phyloP scores from a whole-genome alignment of 768 basidiomycete genomes.

The Pisolithus sp. region DNA sequence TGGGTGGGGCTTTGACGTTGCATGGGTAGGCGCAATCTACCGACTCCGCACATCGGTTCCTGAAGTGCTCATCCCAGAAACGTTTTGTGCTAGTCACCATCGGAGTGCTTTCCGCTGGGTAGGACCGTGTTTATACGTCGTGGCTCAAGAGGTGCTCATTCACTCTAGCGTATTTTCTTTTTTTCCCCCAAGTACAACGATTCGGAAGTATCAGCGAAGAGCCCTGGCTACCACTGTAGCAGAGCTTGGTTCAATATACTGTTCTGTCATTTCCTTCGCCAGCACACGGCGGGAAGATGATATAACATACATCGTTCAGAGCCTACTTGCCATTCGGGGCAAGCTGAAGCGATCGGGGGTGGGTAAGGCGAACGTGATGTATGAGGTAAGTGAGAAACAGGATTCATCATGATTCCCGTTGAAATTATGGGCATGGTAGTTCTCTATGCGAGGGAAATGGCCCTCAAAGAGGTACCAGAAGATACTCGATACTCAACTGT shows the following conservation, averaged over 20 bases:
- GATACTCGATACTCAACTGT: conserved; percentile 66
- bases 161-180: conserved; percentile 54
- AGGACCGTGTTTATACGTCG: conserved; percentile 13
- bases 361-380: conserved; percentile 52
- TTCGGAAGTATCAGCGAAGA: conserved; percentile 65
- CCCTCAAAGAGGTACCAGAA: conserved; percentile 71
- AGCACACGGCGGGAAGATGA: conserved; percentile 48
- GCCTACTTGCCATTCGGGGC: conserved; percentile 65
- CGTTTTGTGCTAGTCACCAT: conserved; percentile 64
- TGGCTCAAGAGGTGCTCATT: conserved; percentile 1
- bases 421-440: conserved; percentile 32
- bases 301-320: conserved; percentile 49
- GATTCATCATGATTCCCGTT: neutral
- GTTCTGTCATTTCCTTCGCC: conserved; percentile 68
- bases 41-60: neutral
- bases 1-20: conserved; percentile 59
- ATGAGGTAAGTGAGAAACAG: conserved; percentile 44
- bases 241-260: conserved; percentile 68
- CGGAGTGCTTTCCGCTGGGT: conserved; percentile 79
- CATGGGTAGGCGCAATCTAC: conserved; percentile 48
- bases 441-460: conserved; percentile 74
- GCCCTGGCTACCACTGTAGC: conserved; percentile 61
- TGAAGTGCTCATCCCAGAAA: conserved; percentile 30
- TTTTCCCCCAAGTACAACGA: conserved; percentile 69
- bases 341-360: conserved; percentile 62